Evolutionary conservation across 371 early-diverging fungal species (phyloP).

Genomic region (Synchytrium microbalum): DNA sequence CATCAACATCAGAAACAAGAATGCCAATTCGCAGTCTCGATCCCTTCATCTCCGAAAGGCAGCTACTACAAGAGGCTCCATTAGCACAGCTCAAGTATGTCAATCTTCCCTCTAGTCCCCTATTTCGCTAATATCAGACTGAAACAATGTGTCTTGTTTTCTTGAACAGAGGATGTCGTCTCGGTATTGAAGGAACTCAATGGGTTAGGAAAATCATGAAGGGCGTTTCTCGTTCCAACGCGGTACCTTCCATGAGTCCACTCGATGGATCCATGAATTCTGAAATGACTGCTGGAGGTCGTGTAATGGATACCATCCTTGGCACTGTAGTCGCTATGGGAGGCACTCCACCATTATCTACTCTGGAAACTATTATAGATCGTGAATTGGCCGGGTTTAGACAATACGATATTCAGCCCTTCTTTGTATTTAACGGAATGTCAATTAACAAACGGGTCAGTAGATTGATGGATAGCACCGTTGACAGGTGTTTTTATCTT

Average conservation of each 20-base stretch:
- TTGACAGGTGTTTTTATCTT: background rate
- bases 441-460: background rate
- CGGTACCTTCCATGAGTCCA: background rate
- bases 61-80: slow-evolving; percentile 11
- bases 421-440: slow-evolving; percentile 10
- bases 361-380: slow-evolving; percentile 11
- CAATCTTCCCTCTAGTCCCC: background rate
- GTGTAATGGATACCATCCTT: slow-evolving; percentile 9
- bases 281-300: slow-evolving; percentile 4
- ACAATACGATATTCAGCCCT: slow-evolving; percentile 14
- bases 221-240: background rate
- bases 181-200: slow-evolving; percentile 13
- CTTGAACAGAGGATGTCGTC: slow-evolving; percentile 7
- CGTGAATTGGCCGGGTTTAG: slow-evolving; percentile 11
- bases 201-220: slow-evolving; percentile 14
- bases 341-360: slow-evolving; percentile 12
- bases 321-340: slow-evolving; percentile 17
- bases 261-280: background rate
- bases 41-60: slow-evolving; percentile 12
- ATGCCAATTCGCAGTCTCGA: slow-evolving; percentile 18
- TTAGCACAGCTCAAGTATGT: slow-evolving; percentile 8
- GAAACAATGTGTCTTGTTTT: background rate
- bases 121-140: background rate
- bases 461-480: background rate
- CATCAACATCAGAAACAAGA: background rate